phyloP scores from a whole-genome alignment of 2,329 filamentous ascomycete species.

The Byssoonygena ceratinophila region DNA sequence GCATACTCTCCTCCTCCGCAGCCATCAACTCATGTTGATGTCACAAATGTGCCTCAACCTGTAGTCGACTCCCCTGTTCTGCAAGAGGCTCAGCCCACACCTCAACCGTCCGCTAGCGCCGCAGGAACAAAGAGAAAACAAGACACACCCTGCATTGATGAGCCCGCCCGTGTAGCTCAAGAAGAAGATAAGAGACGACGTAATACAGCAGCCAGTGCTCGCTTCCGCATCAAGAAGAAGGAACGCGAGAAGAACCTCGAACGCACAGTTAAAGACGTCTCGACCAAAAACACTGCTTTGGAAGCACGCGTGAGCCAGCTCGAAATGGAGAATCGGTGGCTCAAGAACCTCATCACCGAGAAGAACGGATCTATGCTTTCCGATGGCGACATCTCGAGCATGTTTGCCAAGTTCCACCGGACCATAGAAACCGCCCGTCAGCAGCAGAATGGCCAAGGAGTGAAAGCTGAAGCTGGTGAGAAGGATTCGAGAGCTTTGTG shows the following conservation, averaged over 20 bases:
- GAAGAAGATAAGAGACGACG: constrained; percentile 84
- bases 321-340: constrained; percentile 74
- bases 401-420: constrained; percentile 35
- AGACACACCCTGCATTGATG: constrained; percentile 49
- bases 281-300: constrained; percentile 62
- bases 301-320: constrained; percentile 65
- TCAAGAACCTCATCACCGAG: constrained; percentile 69
- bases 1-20: constrained; percentile 6
- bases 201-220: constrained; percentile 78
- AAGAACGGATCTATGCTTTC: constrained; percentile 52
- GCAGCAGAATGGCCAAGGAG: constrained; percentile 7
- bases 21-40: background rate
- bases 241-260: constrained; percentile 80
- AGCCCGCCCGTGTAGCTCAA: constrained; percentile 60
- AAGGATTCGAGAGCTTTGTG: background rate
- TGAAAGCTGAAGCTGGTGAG: background rate
- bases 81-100: constrained; percentile 2
- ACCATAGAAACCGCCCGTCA: constrained; percentile 21
- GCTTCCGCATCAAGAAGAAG: constrained; percentile 94
- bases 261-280: constrained; percentile 69
- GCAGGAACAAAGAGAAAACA: constrained; percentile 13
- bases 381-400: constrained; percentile 32
- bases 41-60: background rate
- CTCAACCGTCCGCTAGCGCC: background rate
- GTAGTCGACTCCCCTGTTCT: background rate